These are phyloP conservation scores for Begonia masoniana DNA, from an alignment of 306 rosid species.

Conservation along the genomic window DNA sequence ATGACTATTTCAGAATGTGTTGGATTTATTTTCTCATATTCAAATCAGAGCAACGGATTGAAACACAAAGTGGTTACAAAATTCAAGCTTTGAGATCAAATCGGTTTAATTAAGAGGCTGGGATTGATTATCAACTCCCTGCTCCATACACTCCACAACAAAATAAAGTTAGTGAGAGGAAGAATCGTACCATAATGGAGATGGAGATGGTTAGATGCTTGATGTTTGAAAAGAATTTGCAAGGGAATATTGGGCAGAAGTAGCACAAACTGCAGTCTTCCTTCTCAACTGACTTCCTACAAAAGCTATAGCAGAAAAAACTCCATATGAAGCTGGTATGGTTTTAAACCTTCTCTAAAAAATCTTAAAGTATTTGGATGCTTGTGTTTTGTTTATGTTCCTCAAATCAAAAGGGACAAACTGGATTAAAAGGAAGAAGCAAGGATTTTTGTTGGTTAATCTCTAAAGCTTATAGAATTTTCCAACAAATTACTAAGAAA, in stretches of 20 bases:
- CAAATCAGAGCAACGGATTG: conserved; percentile 1
- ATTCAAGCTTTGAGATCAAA: background rate
- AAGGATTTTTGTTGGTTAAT: background rate
- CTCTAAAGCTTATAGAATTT: conserved; percentile 4
- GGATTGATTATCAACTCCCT: conserved; percentile 1
- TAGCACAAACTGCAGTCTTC: no score
- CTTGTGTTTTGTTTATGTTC: background rate
- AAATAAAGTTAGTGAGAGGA: conserved; percentile 3
- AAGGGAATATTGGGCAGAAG: no score
- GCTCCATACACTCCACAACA: conserved; percentile 8
- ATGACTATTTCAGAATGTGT: conserved; percentile 5
- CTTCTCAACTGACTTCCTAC: background rate
- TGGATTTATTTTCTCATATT: conserved; percentile 4
- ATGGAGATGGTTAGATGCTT: conserved; percentile 8
- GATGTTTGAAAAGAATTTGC: background rate
- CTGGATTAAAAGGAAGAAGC: conserved; percentile 2
- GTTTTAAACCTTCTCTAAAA: background rate
- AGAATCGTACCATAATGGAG: conserved; percentile 1
- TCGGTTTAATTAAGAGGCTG: conserved; percentile 1
- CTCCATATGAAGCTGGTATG: background rate
- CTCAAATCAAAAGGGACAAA: background rate
- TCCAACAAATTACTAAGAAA: background rate
- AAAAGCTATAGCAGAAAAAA: background rate
- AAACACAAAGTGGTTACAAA: conserved; percentile 1
- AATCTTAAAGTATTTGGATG: background rate